A percentile compares a stretch with the other conserved stretches of the same genome.
Conservation (phyloP, 2,329 filamentous ascomycete species). For the Lachnellula suecica region DNA sequence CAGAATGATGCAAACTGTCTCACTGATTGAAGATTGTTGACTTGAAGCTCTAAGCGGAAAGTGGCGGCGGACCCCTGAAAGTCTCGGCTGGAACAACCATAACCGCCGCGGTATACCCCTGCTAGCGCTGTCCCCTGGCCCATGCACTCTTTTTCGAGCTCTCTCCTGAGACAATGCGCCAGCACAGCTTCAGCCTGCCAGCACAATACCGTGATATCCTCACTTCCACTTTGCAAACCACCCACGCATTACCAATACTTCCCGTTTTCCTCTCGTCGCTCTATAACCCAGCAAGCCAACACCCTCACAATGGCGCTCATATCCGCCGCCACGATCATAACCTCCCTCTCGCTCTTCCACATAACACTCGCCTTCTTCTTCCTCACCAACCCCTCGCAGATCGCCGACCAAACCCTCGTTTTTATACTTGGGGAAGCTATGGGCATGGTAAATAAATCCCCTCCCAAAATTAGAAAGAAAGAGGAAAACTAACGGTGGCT, state of each 20-base stretch:
- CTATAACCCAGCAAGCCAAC: background rate
- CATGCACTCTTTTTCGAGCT: too few relatives aligned
- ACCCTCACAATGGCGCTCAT: conserved; percentile 71
- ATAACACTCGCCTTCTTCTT: conserved; percentile 82
- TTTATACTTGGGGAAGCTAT: conserved; percentile 81
- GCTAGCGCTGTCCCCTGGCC: too few relatives aligned
- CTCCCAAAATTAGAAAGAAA: background rate
- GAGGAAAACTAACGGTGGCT: background rate
- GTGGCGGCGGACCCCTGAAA: conserved; percentile 1
- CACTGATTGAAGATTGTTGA: too few relatives aligned
- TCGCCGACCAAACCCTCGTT: conserved; percentile 79
- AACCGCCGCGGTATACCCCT: too few relatives aligned
- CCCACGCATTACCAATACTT: too few relatives aligned
- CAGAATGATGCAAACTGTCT: too few relatives aligned
- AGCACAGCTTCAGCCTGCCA: too few relatives aligned
- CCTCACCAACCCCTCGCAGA: conserved; percentile 66
- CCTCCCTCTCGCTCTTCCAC: conserved; percentile 80
- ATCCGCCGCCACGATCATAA: conserved; percentile 77
- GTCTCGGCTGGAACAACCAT: conserved; percentile 2
- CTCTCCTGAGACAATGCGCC: too few relatives aligned
- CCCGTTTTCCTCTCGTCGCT: background rate
- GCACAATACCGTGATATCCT: background rate
- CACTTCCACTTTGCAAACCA: background rate
- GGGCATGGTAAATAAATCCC: conserved; percentile 65
- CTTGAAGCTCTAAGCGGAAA: background rate